Evolutionary conservation across 345 rosid species (phyloP), one percentile per base, ranked within the genome.

Genomic region (Sisymbrium altissimum): DNA sequence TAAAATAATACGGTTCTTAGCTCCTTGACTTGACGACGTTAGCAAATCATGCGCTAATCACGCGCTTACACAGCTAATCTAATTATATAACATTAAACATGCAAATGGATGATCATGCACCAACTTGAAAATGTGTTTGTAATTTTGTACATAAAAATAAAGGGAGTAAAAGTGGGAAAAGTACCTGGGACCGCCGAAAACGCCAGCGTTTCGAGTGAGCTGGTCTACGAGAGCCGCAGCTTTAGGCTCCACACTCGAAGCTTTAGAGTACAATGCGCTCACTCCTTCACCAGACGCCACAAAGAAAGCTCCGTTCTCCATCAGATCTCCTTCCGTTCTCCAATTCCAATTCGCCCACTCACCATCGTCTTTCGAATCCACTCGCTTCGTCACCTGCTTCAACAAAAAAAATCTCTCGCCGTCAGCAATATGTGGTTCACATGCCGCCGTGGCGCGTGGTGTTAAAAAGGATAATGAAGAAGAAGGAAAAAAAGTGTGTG

Each of bases 291-390:
- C 97, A 9, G 97, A 92, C 1, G 96, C 86, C 58, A 92, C 96
- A 50, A 92, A 92, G 76, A 82, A 92, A 1, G 97, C 97, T 14
- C 97, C 97, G 60, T 92, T 92, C 56, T 79, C 83, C 90, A 92
- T 73, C 10, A 88, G 5, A 84, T 92, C 97, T 72, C 92, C 92
- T 7, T 88, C 96, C 11, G 94, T 66, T 52, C 97, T 84, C 97
- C 97, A 92, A 57, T 92, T 92, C 97, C 97, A 92, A 30, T 44
- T 85, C 41, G 83, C 5, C 97, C 97, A 89, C 7, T 84, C 85
- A 9, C 72, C 66, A 66, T 88, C 93, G 69, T 88, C 96, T 11
- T 77, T 76, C 9, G 96, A 82, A 10, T 88, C 90, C 85, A 92
- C 96, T 48, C 97, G 82, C 80, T 89, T 92, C 7, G 97, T 92